phyloP scores from a whole-genome alignment of 805 yeast genomes.

The Candida railenensis region DNA sequence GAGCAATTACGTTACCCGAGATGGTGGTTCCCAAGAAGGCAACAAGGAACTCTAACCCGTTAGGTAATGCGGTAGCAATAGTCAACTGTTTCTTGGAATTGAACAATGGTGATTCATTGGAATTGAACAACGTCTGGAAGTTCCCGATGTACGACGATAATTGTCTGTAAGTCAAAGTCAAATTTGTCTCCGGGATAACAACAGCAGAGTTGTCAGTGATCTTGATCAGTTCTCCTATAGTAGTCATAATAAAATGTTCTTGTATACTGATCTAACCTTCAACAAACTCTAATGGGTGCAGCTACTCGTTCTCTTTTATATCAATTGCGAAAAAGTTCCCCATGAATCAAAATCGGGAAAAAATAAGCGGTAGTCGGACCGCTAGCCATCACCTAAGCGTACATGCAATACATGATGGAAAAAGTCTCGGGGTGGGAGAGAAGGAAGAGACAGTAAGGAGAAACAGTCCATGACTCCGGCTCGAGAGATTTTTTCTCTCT shows the following conservation, averaged over 20 bases:
- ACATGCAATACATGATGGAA: too few relatives aligned
- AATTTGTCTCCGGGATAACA: slow-evolving; percentile 46
- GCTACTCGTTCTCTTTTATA: too few relatives aligned
- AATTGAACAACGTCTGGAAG: slow-evolving; percentile 47
- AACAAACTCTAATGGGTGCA: not conserved
- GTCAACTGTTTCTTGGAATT: slow-evolving; percentile 37
- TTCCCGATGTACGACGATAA: slow-evolving; percentile 46
- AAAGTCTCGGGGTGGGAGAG: too few relatives aligned
- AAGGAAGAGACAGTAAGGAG: too few relatives aligned
- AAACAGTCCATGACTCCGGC: too few relatives aligned
- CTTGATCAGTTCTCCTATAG: slow-evolving; percentile 35
- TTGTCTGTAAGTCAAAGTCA: slow-evolving; percentile 42
- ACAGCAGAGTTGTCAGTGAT: slow-evolving; percentile 42
- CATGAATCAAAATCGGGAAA: not conserved
- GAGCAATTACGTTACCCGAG: slow-evolving; percentile 62
- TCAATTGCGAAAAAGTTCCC: not conserved
- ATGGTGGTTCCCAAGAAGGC: slow-evolving; percentile 58
- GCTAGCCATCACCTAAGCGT: too few relatives aligned
- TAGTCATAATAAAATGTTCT: slow-evolving; percentile 20
- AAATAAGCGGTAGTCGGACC: not conserved
- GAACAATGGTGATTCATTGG: slow-evolving; percentile 41
- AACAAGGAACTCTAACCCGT: slow-evolving; percentile 56
- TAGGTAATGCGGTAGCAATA: slow-evolving; percentile 61
- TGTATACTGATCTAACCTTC: not conserved
- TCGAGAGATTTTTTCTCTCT: too few relatives aligned